A percentile compares a stretch with the other conserved stretches of the same genome.
These are phyloP conservation scores for Fomitopsis serialis DNA, from an alignment of 768 basidiomycete species.

Conservation along the genomic window DNA sequence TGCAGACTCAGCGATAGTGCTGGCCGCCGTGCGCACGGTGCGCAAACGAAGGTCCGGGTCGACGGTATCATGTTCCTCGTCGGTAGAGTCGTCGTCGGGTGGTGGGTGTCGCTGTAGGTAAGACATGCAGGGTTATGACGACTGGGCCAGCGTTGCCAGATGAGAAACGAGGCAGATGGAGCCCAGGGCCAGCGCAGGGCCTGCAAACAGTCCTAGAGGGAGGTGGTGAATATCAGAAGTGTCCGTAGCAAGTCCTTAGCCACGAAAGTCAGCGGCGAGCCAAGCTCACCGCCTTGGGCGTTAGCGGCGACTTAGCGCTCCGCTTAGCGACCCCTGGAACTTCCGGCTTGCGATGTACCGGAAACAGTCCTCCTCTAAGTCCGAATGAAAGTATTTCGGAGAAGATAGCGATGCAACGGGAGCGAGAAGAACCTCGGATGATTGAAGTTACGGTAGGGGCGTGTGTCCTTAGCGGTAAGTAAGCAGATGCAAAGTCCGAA, in stretches of 20 bases:
- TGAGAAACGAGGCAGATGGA: neutral
- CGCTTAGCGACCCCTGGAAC: neutral
- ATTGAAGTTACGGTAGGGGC: too few species aligned
- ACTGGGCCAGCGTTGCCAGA: neutral
- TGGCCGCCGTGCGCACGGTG: slow-evolving; percentile 90
- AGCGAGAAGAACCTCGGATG: too few species aligned
- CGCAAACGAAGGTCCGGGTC: slow-evolving; percentile 86
- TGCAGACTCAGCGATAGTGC: slow-evolving; percentile 83
- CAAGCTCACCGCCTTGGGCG: neutral
- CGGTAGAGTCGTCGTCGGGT: slow-evolving; percentile 35
- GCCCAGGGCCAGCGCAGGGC: slow-evolving; percentile 2
- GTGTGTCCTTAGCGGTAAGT: too few species aligned
- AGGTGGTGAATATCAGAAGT: neutral
- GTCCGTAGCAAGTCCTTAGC: neutral
- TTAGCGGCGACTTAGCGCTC: neutral
- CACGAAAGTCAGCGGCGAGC: neutral
- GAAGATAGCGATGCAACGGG: too few species aligned
- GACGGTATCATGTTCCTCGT: slow-evolving; percentile 63
- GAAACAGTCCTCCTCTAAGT: neutral
- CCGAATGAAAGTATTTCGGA: too few species aligned
- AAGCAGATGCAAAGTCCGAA: too few species aligned
- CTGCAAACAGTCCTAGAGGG: neutral
- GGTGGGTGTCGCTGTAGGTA: slow-evolving; percentile 33
- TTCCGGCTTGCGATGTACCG: neutral
- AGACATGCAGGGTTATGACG: slow-evolving; percentile 24